A percentile compares a stretch with the other conserved stretches of the same genome.
Evolutionary conservation across 164 flowering plant genomes (phyloP).

Genomic region (Umbellularia californica): DNA sequence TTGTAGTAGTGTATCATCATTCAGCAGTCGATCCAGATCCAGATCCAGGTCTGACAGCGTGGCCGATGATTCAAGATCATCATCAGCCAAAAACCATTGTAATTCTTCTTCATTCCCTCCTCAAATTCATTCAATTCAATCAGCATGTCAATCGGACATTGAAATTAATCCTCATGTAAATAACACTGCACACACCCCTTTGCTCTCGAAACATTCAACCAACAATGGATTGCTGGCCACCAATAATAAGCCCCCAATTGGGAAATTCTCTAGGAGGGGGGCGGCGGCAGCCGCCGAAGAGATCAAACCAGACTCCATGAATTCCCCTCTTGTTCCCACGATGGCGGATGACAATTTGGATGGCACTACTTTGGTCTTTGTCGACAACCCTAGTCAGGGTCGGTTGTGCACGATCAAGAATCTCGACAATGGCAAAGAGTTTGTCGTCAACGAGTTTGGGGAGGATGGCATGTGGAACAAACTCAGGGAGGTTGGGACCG

Average conservation of each 20-base stretch:
- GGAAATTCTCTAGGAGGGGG: conserved; percentile 27
- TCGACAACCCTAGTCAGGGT: neutral
- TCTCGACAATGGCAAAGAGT: conserved; percentile 93
- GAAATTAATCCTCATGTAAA: neutral
- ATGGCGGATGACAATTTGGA: neutral
- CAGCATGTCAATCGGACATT: conserved; percentile 9
- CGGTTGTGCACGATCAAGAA: conserved; percentile 66
- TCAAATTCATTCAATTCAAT: conserved; percentile 23
- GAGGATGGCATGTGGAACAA: conserved; percentile 88
- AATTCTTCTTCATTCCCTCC: conserved; percentile 17
- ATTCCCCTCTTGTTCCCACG: conserved; percentile 1
- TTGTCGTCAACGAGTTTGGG: conserved; percentile 82
- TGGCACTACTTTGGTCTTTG: neutral
- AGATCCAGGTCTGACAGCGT: conserved; percentile 54
- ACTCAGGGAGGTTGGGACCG: conserved; percentile 86
- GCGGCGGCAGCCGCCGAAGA: conserved; percentile 9
- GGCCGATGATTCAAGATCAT: neutral
- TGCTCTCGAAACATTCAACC: conserved; percentile 19
- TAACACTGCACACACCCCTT: conserved; percentile 7
- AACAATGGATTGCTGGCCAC: conserved; percentile 24
- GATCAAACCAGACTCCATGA: conserved; percentile 17
- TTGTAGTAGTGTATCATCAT: neutral
- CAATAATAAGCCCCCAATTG: conserved; percentile 51
- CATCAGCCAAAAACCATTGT: conserved; percentile 7
- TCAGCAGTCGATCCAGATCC: conserved; percentile 4